Percentiles rank a stretch among this genome's conserved stretches.
These are phyloP conservation scores for Apiospora marii DNA, from an alignment of 2,329 filamentous ascomycete genomes.

Conservation along the genomic window DNA sequence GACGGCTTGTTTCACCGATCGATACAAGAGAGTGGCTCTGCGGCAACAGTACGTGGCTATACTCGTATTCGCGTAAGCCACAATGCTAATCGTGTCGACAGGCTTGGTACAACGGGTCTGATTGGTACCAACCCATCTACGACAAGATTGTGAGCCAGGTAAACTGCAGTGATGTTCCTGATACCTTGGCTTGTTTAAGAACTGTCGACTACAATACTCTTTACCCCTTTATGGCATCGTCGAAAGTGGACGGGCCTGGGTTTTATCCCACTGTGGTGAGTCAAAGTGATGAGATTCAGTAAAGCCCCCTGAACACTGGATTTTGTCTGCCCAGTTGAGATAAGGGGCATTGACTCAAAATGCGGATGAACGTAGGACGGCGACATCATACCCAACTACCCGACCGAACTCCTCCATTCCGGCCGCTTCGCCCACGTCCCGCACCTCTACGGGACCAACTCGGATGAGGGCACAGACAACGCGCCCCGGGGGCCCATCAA, in stretches of 20 bases:
- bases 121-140: conserved; percentile 55
- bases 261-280: conserved; percentile 42
- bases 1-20: conserved; percentile 40
- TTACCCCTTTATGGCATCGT: conserved; percentile 51
- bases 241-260: conserved; percentile 40
- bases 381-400: conserved; percentile 50
- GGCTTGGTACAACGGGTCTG: conserved; percentile 46
- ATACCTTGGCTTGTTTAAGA: conserved; percentile 59
- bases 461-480: conserved; percentile 49
- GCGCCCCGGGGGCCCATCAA: conserved; percentile 64
- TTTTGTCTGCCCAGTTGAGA: too few relatives aligned
- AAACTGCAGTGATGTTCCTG: conserved; percentile 54
- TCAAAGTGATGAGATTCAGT: not conserved
- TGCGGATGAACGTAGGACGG: conserved; percentile 51
- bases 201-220: conserved; percentile 53
- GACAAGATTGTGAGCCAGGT: conserved; percentile 53
- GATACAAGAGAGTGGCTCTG: conserved; percentile 42
- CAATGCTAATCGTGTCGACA: not conserved
- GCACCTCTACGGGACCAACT: conserved; percentile 43
- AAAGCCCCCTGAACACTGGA: not conserved
- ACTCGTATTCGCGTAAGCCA: not conserved
- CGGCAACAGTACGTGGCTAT: conserved; percentile 35
- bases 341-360: conserved; percentile 31
- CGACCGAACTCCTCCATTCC: conserved; percentile 34
- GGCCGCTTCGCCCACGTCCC: conserved; percentile 45